Evolutionary conservation across 768 basidiomycete genomes (phyloP).

Genomic region (Boletus subparvulus): DNA sequence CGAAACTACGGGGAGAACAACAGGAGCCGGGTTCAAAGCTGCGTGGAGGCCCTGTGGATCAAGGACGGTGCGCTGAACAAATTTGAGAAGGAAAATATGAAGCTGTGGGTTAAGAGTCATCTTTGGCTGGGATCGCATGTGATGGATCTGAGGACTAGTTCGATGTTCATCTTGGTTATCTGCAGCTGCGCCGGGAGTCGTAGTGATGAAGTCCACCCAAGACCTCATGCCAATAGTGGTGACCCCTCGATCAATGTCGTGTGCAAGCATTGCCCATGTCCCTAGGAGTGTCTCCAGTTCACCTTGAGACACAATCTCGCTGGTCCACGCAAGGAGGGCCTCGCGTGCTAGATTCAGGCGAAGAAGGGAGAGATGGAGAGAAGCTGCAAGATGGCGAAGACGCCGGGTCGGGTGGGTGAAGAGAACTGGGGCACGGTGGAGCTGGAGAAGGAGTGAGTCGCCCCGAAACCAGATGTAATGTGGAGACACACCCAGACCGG

Average conservation of each 20-base stretch:
- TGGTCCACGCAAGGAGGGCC: constrained; percentile 50
- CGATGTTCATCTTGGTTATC: constrained; percentile 1
- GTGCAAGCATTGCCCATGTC: constrained; percentile 68
- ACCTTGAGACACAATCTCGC: constrained; percentile 45
- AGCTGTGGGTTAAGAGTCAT: constrained; percentile 35
- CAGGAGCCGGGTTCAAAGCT: constrained; percentile 63
- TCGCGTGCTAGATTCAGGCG: constrained; percentile 48
- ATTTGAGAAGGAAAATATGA: constrained; percentile 44
- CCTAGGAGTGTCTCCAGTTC: constrained; percentile 62
- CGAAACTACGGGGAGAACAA: constrained; percentile 25
- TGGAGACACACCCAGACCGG: constrained; percentile 82
- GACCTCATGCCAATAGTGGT: constrained; percentile 47
- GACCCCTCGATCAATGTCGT: constrained; percentile 71
- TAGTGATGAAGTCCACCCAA: constrained; percentile 46
- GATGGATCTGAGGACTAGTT: neutral
- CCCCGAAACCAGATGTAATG: neutral
- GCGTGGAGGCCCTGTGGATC: constrained; percentile 60
- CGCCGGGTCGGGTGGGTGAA: constrained; percentile 80
- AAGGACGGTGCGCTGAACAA: constrained; percentile 54
- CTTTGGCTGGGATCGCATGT: neutral
- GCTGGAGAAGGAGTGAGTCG: constrained; percentile 40
- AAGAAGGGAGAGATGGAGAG: constrained; percentile 65
- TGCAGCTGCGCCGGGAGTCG: constrained; percentile 2
- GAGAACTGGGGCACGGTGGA: constrained; percentile 83
- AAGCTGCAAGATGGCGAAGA: constrained; percentile 59